Conservation (phyloP, 129 eudicot genomes). For the Centrapalus pauciflorus region DNA sequence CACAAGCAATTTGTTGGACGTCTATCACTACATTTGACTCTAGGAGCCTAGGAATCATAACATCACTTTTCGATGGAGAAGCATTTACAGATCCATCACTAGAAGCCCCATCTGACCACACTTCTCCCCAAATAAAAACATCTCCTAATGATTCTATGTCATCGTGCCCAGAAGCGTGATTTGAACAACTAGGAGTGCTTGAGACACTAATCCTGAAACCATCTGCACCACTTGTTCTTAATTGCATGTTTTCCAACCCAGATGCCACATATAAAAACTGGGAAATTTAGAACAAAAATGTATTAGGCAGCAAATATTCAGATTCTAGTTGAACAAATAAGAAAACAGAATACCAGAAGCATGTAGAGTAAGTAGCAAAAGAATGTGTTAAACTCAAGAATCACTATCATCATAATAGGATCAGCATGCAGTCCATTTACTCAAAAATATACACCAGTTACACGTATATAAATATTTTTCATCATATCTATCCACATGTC, state of each 20-base stretch:
- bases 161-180: constrained; percentile 70
- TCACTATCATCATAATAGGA: not conserved
- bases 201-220: constrained; percentile 85
- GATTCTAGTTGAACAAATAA: not conserved
- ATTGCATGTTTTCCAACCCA: constrained; percentile 66
- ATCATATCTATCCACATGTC: too few species aligned
- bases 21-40: constrained; percentile 82
- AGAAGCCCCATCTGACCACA: constrained; percentile 54
- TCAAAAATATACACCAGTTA: not conserved
- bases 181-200: constrained; percentile 84
- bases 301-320: not conserved
- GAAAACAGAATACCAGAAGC: not conserved
- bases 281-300: not conserved
- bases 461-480: not conserved
- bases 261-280: constrained; percentile 50
- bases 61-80: constrained; percentile 43
- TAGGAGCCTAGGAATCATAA: constrained; percentile 52
- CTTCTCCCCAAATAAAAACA: constrained; percentile 78
- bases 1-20: constrained; percentile 81
- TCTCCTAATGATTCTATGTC: constrained; percentile 91
- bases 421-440: not conserved
- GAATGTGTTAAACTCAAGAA: not conserved
- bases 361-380: not conserved
- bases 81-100: constrained; percentile 44
- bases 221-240: constrained; percentile 65